phyloP scores from a whole-genome alignment of 352 stramenopile genomes.

The Globisporangium middletonii region DNA sequence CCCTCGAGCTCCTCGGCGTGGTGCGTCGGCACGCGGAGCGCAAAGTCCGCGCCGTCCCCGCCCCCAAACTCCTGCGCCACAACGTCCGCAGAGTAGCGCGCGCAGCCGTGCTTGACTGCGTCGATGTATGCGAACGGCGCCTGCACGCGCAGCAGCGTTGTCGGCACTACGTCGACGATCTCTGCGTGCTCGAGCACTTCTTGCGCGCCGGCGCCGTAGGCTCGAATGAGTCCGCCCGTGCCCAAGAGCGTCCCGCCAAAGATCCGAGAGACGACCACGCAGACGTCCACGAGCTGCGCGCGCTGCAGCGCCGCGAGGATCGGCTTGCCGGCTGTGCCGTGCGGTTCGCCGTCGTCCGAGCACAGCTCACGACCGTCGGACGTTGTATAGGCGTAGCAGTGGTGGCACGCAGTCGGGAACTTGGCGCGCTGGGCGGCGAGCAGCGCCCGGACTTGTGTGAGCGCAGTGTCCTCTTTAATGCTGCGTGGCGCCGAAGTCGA shows the following conservation, averaged over 20 bases:
- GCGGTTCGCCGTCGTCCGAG: conserved; percentile 74
- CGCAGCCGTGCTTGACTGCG: conserved; percentile 42
- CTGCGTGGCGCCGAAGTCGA: not conserved
- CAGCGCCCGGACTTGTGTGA: conserved; percentile 35
- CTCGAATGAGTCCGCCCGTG: conserved; percentile 63
- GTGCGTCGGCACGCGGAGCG: conserved; percentile 31
- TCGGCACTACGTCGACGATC: conserved; percentile 50
- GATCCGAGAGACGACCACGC: conserved; percentile 64
- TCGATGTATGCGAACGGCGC: conserved; percentile 31
- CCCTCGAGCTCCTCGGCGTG: conserved; percentile 21
- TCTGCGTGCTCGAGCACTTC: conserved; percentile 44
- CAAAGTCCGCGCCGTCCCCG: conserved; percentile 28
- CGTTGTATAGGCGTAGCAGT: conserved; percentile 67
- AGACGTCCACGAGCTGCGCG: conserved; percentile 60
- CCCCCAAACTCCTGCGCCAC: conserved; percentile 32
- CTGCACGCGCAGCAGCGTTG: conserved; percentile 22
- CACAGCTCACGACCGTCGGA: conserved; percentile 45
- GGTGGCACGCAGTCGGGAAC: conserved; percentile 58
- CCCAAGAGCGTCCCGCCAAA: conserved; percentile 73
- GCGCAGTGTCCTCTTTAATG: conserved; percentile 14
- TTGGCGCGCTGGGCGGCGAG: conserved; percentile 35
- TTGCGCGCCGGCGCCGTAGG: conserved; percentile 56
- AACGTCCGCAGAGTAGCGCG: conserved; percentile 35
- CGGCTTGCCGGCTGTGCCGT: conserved; percentile 61
- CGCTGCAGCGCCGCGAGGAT: conserved; percentile 56